Evolutionary conservation across 352 stramenopile genomes (phyloP).

Genomic region (Phytopythium ostracodes): DNA sequence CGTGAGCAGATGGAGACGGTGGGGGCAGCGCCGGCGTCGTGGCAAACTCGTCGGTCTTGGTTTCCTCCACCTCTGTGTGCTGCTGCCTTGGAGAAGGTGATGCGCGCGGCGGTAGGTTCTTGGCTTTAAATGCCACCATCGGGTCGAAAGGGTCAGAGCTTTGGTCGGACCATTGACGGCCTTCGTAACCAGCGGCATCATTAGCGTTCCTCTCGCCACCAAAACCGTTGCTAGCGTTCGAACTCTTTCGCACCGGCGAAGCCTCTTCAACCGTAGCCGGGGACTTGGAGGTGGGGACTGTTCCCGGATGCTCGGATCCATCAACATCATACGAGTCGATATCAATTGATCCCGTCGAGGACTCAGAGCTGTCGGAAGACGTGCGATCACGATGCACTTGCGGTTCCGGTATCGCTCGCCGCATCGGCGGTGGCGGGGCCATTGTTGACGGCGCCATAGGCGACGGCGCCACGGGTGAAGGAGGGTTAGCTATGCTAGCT

Average conservation of each 20-base stretch:
- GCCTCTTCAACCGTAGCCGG: background rate
- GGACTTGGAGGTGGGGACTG: background rate
- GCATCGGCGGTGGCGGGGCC: slow-evolving; percentile 7
- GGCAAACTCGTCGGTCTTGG: slow-evolving; percentile 47
- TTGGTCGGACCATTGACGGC: background rate
- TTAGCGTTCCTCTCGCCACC: background rate
- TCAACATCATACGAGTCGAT: slow-evolving; percentile 54
- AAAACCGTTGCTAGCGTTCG: background rate
- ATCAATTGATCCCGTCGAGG: slow-evolving; percentile 64
- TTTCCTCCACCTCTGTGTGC: slow-evolving; percentile 35
- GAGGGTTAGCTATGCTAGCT: slow-evolving; percentile 20
- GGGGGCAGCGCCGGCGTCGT: slow-evolving; percentile 36
- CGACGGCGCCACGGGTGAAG: slow-evolving; percentile 8
- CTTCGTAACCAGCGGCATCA: background rate
- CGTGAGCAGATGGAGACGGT: slow-evolving; percentile 38
- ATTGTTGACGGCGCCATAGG: slow-evolving; percentile 3
- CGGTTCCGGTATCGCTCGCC: slow-evolving; percentile 12
- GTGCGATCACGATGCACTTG: slow-evolving; percentile 16
- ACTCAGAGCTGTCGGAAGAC: slow-evolving; percentile 57
- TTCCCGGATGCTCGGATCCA: background rate
- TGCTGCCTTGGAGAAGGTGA: background rate
- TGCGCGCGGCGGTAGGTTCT: background rate
- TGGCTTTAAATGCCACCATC: background rate
- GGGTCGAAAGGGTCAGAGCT: background rate
- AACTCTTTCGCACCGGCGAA: background rate